Evolutionary conservation across 2,329 filamentous ascomycete species (phyloP).

Genomic region (Fusarium nurragi): DNA sequence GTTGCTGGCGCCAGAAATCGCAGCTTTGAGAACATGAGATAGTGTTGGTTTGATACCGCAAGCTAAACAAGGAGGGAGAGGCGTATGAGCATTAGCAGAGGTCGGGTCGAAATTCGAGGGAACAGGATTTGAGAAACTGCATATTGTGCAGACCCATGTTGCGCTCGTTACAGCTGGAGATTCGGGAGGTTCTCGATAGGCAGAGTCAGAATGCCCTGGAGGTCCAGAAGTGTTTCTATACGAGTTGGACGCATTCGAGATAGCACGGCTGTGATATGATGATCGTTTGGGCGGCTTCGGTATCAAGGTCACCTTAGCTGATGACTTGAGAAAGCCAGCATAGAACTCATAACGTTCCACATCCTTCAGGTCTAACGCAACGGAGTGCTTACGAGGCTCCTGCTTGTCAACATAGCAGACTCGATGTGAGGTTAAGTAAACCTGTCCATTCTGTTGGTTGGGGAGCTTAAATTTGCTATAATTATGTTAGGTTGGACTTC

Average conservation of each 20-base stretch:
- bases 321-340: constrained; percentile 93
- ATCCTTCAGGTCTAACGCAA: constrained; percentile 87
- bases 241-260: constrained; percentile 57
- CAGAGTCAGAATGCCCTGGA: constrained; percentile 56
- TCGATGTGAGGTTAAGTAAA: constrained; percentile 94
- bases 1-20: constrained; percentile 78
- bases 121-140: constrained; percentile 91
- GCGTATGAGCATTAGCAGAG: constrained; percentile 80
- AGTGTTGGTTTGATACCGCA: constrained; percentile 94
- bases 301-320: constrained; percentile 88
- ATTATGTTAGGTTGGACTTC: constrained; percentile 23
- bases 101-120: constrained; percentile 93
- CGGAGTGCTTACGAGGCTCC: constrained; percentile 84
- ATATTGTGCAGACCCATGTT: constrained; percentile 96
- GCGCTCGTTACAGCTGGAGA: constrained; percentile 66
- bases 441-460: constrained; percentile 93
- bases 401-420: constrained; percentile 93
- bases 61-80: constrained; percentile 85
- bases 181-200: constrained; percentile 51
- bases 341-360: constrained; percentile 93
- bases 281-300: constrained; percentile 80
- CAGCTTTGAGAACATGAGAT: constrained; percentile 83
- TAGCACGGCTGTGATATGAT: constrained; percentile 64
- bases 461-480: constrained; percentile 92
- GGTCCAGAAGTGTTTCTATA: constrained; percentile 59